Percentiles rank a stretch among this genome's conserved stretches.
phyloP scores from a whole-genome alignment of 208 protist genomes.

The Trichomonas tenax region DNA sequence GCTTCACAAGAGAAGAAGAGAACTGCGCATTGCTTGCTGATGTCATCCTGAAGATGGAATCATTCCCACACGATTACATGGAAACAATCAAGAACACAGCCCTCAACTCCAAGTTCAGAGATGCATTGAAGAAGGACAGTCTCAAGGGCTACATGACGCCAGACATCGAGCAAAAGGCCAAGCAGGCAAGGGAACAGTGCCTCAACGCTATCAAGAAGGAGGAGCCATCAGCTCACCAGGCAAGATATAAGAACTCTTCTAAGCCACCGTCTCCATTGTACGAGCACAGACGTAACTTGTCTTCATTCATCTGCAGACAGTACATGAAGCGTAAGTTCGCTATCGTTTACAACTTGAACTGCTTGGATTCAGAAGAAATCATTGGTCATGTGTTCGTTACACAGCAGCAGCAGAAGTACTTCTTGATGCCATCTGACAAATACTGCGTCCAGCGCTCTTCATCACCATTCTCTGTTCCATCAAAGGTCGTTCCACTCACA shows the following conservation, averaged over 20 bases:
- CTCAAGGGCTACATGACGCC: not conserved
- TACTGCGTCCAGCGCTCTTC: not conserved
- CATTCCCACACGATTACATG: not conserved
- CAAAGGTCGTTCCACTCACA: not conserved
- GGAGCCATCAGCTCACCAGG: not conserved
- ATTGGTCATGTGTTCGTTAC: not conserved
- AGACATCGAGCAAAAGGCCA: not conserved
- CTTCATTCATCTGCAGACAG: not conserved
- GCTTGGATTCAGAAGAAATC: not conserved
- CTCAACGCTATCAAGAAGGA: not conserved
- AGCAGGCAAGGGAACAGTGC: not conserved
- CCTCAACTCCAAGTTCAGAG: not conserved
- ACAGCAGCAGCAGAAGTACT: not conserved
- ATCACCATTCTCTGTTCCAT: not conserved
- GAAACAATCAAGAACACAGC: not conserved
- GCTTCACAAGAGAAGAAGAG: not conserved
- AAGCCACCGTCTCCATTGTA: not conserved
- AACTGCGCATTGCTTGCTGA: not conserved
- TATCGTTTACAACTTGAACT: not conserved
- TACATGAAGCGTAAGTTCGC: not conserved
- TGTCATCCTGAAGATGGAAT: not conserved
- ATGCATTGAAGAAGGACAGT: not conserved
- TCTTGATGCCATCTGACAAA: not conserved
- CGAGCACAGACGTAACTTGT: not conserved
- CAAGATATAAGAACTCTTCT: not conserved